Conservation (phyloP, 768 basidiomycete genomes). For the Podaxis sp. region DNA sequence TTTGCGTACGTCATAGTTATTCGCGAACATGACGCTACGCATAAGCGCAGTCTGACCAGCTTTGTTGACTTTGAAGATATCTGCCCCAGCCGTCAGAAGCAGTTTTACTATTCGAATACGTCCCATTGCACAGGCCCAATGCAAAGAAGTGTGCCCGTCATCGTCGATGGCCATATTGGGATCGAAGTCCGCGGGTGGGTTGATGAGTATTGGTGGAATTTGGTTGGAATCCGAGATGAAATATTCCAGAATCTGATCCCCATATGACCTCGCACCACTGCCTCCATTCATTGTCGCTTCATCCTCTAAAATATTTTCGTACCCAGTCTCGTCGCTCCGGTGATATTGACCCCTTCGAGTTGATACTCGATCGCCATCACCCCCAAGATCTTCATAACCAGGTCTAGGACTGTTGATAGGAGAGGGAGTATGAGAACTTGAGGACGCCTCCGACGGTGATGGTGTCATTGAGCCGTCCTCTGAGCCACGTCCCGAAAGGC, state of each 20-base stretch:
- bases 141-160: constrained; percentile 93
- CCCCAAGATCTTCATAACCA: constrained; percentile 38
- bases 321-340: constrained; percentile 41
- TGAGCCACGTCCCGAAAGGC: constrained; percentile 66
- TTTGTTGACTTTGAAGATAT: constrained; percentile 95
- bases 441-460: constrained; percentile 81
- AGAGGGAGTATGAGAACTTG: constrained; percentile 91
- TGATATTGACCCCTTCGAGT: constrained; percentile 44
- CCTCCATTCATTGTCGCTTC: constrained; percentile 41
- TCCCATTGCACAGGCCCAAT: constrained; percentile 99
- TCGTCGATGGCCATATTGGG: constrained; percentile 97
- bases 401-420: constrained; percentile 64
- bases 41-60: constrained; percentile 96
- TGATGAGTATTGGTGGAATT: constrained; percentile 81
- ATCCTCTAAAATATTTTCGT: constrained; percentile 39
- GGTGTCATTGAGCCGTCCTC: constrained; percentile 89
- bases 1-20: constrained; percentile 99
- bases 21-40: constrained; percentile 99
- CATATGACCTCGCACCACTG: constrained; percentile 68
- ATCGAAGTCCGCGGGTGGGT: constrained; percentile 88
- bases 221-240: constrained; percentile 97
- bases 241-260: constrained; percentile 95
- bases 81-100: constrained; percentile 88
- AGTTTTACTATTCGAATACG: constrained; percentile 94
- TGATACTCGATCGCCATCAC: constrained; percentile 31